phyloP scores from a whole-genome alignment of 139 green algal species.

The Chlamydomonas sphaeroides region DNA sequence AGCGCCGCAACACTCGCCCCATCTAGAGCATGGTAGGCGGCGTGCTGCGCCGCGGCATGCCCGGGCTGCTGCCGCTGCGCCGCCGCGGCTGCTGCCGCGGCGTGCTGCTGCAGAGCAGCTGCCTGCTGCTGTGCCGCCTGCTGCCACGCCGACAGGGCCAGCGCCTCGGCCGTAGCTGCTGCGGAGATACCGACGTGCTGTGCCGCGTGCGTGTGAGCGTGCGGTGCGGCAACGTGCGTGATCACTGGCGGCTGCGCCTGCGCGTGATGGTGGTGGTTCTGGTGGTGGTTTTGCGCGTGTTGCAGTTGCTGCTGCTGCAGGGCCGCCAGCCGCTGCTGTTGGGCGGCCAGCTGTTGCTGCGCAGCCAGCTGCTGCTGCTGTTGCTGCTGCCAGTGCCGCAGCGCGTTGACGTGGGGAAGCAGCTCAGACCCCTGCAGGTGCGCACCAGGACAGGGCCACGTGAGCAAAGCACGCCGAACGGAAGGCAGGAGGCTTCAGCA shows the following conservation, averaged over 20 bases:
- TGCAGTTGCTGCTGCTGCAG: background rate
- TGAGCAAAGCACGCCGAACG: too few relatives aligned
- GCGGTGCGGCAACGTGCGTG: background rate
- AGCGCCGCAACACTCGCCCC: too few relatives aligned
- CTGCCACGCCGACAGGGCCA: slow-evolving; percentile 14
- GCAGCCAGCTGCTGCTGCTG: slow-evolving; percentile 3
- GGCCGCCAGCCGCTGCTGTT: background rate
- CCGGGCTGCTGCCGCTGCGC: background rate
- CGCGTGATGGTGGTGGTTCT: background rate
- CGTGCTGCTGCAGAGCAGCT: background rate
- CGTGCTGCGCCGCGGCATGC: background rate
- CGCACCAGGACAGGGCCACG: too few relatives aligned
- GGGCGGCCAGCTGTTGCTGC: background rate
- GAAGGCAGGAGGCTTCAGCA: too few relatives aligned
- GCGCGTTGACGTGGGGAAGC: background rate
- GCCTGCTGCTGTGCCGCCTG: background rate
- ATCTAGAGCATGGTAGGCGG: too few relatives aligned
- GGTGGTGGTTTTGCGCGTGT: too few relatives aligned
- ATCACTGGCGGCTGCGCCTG: too few relatives aligned
- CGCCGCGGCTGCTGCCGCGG: background rate
- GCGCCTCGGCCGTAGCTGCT: background rate
- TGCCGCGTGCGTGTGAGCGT: too few relatives aligned
- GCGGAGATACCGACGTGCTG: too few relatives aligned
- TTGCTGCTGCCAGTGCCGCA: background rate
- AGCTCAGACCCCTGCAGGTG: too few relatives aligned